Percentiles rank a stretch among this genome's conserved stretches.
Evolutionary conservation across 495 filamentous ascomycete genomes (phyloP).

Genomic region (Symbiotaphrina buchneri): DNA sequence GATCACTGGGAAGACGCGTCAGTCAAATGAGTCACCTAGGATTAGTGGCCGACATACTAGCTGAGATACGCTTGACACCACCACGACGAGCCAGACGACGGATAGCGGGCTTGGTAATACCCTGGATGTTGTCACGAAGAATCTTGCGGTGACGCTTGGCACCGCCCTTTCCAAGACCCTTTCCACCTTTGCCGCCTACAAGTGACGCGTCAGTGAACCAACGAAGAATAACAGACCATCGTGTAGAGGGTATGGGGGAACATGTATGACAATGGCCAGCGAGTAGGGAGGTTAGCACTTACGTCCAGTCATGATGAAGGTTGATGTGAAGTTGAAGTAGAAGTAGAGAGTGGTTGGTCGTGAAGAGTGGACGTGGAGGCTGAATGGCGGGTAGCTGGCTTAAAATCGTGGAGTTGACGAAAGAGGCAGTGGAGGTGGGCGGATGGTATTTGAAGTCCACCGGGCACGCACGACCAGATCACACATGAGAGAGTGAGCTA

Average conservation of each 20-base stretch:
- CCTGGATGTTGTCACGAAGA: conserved; percentile 40
- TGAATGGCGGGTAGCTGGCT: neutral
- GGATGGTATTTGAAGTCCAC: conserved; percentile 3
- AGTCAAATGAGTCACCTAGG: conserved; percentile 8
- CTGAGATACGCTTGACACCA: conserved; percentile 99
- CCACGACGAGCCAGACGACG: conserved; percentile 98
- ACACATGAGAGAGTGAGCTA: conserved; percentile 4
- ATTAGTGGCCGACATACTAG: conserved; percentile 33
- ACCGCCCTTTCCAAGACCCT: conserved; percentile 28
- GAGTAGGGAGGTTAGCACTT: conserved; percentile 16
- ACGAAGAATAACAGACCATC: neutral
- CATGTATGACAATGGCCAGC: conserved; percentile 2
- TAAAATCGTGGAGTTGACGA: conserved; percentile 7
- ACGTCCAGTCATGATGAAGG: conserved; percentile 39
- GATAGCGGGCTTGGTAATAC: conserved; percentile 99
- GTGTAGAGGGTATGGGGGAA: conserved; percentile 4
- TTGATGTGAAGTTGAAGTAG: conserved; percentile 13
- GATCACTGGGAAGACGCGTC: conserved; percentile 38
- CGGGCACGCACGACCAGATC: conserved; percentile 1
- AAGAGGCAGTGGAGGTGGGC: neutral
- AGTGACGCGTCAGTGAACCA: conserved; percentile 15
- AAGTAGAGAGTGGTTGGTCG: conserved; percentile 14
- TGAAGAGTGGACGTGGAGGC: conserved; percentile 9
- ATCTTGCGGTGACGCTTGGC: conserved; percentile 41
- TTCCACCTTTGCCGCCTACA: conserved; percentile 21